Evolutionary conservation across 2,329 filamentous ascomycete genomes (phyloP).

Genomic region (Seiridium unicorne): DNA sequence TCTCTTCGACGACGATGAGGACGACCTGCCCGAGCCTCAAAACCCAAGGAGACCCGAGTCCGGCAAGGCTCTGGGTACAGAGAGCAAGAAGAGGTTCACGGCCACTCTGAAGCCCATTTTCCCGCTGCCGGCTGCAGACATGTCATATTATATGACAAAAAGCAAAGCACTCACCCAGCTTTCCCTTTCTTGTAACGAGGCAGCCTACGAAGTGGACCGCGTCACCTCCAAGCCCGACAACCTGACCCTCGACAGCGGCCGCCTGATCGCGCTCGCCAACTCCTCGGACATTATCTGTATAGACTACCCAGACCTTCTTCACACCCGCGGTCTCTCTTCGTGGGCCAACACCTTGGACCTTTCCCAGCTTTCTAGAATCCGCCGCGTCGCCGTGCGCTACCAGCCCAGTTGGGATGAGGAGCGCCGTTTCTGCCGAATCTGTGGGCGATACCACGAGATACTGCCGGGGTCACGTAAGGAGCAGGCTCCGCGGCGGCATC

Average conservation of each 20-base stretch:
- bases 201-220: constrained; percentile 15
- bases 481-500: constrained; percentile 33
- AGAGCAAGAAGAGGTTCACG: constrained; percentile 10
- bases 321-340: constrained; percentile 13
- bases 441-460: constrained; percentile 29
- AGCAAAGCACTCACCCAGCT: constrained; percentile 21
- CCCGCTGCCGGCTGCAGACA: constrained; percentile 19
- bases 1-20: constrained; percentile 7
- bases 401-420: constrained; percentile 39
- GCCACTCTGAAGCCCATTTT: constrained; percentile 21
- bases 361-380: constrained; percentile 28
- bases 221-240: constrained; percentile 18
- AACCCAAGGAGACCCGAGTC: background rate
- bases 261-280: constrained; percentile 19
- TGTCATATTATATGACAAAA: constrained; percentile 24
- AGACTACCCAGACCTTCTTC: constrained; percentile 23
- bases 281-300: constrained; percentile 28
- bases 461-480: constrained; percentile 16
- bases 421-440: constrained; percentile 28
- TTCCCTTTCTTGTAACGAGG: constrained; percentile 21
- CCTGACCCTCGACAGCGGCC: constrained; percentile 20
- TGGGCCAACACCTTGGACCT: constrained; percentile 23
- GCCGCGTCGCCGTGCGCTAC: constrained; percentile 40
- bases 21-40: background rate
- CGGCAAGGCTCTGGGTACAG: background rate